A percentile compares a stretch with the other conserved stretches of the same genome.
Conservation (phyloP, 495 filamentous ascomycete genomes). For the Terfezia claveryi region DNA sequence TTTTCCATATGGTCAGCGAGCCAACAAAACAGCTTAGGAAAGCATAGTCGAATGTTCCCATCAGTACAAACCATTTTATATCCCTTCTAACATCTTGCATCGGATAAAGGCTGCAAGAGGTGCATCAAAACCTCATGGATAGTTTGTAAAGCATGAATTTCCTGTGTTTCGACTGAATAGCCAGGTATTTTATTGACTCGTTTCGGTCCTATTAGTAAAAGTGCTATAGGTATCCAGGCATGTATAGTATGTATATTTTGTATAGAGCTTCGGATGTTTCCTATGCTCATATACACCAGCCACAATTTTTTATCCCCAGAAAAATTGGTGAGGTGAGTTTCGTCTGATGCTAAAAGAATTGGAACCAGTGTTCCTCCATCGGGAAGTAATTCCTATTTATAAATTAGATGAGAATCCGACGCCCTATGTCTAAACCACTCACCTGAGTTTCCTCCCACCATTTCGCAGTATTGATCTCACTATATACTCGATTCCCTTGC, state of each 20-base stretch:
- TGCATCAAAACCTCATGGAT: not conserved
- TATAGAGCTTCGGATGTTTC: conserved; percentile 3
- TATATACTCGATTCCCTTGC: not conserved
- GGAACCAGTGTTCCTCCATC: not conserved
- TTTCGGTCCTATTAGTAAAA: conserved; percentile 3
- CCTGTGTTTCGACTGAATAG: not conserved
- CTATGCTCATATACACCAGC: conserved; percentile 6
- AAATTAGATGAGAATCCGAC: too few species aligned
- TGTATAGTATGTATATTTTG: not conserved
- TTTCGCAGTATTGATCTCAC: not conserved
- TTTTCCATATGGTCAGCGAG: not conserved
- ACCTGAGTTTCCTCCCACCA: too few species aligned
- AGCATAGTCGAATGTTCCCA: not conserved
- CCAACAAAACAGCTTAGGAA: not conserved
- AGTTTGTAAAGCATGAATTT: not conserved
- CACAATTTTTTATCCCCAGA: conserved; percentile 5
- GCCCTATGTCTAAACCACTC: too few species aligned
- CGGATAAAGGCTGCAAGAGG: not conserved
- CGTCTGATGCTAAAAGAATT: conserved; percentile 2
- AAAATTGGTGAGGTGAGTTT: conserved; percentile 9
- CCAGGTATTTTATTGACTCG: not conserved
- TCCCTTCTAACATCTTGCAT: not conserved
- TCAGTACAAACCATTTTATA: not conserved
- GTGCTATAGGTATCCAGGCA: not conserved
- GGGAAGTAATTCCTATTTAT: not conserved